Base-by-base conservation (phyloP, 108 stramenopile species). In the Cylindrotheca closterium region DNA sequence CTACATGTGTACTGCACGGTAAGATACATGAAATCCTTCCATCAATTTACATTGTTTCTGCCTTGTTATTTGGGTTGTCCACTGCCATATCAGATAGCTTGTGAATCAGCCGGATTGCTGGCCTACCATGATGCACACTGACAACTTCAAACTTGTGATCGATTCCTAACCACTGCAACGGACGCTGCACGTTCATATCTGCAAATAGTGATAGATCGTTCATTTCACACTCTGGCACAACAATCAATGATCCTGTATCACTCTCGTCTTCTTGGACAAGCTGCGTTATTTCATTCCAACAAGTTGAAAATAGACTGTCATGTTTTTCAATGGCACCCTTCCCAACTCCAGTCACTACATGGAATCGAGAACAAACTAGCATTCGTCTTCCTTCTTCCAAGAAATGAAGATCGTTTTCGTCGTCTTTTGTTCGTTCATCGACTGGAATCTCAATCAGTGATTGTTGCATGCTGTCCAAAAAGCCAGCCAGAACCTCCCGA, bases 381-480 rank as follows among this genome's bases (percentile, higher is more conserved):
- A 84, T 75, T 19, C 88, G 67, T 37, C 85, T 31, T 0, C 88
- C 88, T 73, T 90, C 88, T 64, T 90, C 85, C n/a, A 90, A 49
- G 60, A 90, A 90, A 47, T 85, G 88, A 42, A 83, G 21, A 66
- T 90, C 88, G 56, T 81, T 73, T 15, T 75, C 75, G 49, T 81
- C 80, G 7, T 79, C 78, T 37, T 58, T 67, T 7, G 63, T 77
- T 3, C 46, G 45, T 47, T 81, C 79, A 51, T 77, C 77, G 0
- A 86, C 65, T 4, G 88, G 88, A 51, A 89, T 86, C 31, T 86
- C 85, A 17, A 84, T 49, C 0, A 89, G 59, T 15, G 70, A 65
- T 29, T 47, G 56, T 60, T 89, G 85, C 78, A 85, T 78, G 46
- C 50, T 58, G 59, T 89, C 83, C 48, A 89, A 73, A 52, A 86